A percentile compares a stretch with the other conserved stretches of the same genome.
phyloP scores from a whole-genome alignment of 179 eudicot genomes.

The Beta corolliflora region DNA sequence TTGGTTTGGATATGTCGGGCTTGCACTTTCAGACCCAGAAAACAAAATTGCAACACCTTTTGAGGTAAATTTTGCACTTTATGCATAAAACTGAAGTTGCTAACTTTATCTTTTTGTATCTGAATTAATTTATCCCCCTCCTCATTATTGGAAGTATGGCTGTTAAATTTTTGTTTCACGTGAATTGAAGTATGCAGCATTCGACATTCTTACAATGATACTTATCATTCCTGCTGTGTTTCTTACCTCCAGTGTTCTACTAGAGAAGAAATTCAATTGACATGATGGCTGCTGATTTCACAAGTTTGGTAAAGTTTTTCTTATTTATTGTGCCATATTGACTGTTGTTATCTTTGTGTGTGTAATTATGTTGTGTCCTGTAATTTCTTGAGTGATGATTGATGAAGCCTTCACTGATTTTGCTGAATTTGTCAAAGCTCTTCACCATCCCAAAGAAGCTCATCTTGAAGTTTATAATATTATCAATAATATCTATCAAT shows the following conservation, averaged over 20 bases:
- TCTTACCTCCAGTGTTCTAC: conserved; percentile 67
- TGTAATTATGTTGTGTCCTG: background rate
- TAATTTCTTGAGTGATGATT: no score
- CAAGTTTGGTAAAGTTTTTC: conserved; percentile 58
- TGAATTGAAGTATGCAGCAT: no score
- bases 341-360: background rate
- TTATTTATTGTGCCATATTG: no score
- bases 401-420: no score
- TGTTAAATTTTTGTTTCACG: background rate
- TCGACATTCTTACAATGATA: background rate
- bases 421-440: no score
- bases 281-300: conserved; percentile 79
- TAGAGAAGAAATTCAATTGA: conserved; percentile 73
- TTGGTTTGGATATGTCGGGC: conserved; percentile 85
- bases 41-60: conserved; percentile 73
- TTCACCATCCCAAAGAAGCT: no score
- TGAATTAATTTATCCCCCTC: no score
- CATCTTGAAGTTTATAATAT: no score
- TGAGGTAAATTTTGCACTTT: conserved; percentile 45
- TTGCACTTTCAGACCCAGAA: conserved; percentile 68
- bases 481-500: no score
- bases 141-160: background rate
- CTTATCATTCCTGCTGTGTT: background rate
- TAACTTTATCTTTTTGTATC: background rate
- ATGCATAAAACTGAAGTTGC: background rate